Conservation (phyloP, 2,329 filamentous ascomycete species). For the Bipolaris zeicola region DNA sequence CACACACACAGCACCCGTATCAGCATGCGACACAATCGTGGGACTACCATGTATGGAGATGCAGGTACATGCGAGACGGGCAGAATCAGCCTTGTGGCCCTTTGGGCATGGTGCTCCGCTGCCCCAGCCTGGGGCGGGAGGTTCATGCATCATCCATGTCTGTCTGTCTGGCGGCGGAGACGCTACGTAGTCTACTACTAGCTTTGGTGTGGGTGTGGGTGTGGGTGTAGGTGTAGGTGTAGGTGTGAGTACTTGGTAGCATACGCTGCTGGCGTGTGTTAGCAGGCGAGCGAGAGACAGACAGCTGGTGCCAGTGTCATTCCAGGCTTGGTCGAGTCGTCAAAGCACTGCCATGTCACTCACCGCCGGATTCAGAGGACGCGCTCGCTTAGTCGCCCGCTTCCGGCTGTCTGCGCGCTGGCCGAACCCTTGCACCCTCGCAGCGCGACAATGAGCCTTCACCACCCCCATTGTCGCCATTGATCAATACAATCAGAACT, state of each 20-base stretch:
- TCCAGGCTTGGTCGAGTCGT: constrained; percentile 2
- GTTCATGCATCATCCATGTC: constrained; percentile 24
- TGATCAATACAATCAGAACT: constrained; percentile 11
- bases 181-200: constrained; percentile 2
- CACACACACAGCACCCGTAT: not conserved
- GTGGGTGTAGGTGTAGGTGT: not conserved
- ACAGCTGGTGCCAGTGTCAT: not conserved
- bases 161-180: constrained; percentile 11
- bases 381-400: constrained; percentile 18
- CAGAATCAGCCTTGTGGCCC: constrained; percentile 15
- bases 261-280: too few relatives aligned
- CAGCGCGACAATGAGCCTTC: constrained; percentile 27
- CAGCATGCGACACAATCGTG: not conserved
- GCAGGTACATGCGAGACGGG: constrained; percentile 21
- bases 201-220: not conserved
- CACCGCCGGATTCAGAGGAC: constrained; percentile 16
- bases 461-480: constrained; percentile 20
- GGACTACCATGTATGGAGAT: constrained; percentile 2
- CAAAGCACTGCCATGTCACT: constrained; percentile 21
- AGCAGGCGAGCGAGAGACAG: not conserved
- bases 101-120: constrained; percentile 19
- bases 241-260: not conserved
- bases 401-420: constrained; percentile 18
- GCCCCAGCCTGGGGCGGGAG: constrained; percentile 20
- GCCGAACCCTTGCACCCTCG: constrained; percentile 20